phyloP scores from a whole-genome alignment of 345 rosid genomes.

The Reutealis trisperma region DNA sequence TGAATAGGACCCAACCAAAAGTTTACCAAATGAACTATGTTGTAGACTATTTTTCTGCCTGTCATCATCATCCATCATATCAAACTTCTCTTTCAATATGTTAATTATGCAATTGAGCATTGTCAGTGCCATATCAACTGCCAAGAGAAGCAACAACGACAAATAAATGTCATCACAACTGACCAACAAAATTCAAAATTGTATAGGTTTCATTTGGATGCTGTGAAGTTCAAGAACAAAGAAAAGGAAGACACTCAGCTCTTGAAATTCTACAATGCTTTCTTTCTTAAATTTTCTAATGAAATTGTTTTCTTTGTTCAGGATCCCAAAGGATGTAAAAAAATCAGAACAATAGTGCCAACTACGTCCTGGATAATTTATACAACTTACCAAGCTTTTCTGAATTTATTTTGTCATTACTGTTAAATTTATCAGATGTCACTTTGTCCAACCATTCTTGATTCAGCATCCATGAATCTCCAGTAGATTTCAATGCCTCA shows the following conservation, averaged over 20 bases:
- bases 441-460: constrained; percentile 53
- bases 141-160: constrained; percentile 3
- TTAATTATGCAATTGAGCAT: constrained; percentile 60
- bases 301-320: no score
- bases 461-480: constrained; percentile 63
- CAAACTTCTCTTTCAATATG: constrained; percentile 52
- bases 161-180: not conserved
- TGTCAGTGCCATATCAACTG: constrained; percentile 58
- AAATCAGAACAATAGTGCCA: no score
- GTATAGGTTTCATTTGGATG: not conserved
- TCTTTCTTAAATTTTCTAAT: not conserved
- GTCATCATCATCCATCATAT: constrained; percentile 63
- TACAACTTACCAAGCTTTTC: constrained; percentile 53
- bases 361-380: not conserved
- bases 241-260: not conserved
- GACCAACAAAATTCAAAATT: not conserved
- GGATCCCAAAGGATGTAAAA: not conserved
- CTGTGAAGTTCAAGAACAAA: no score
- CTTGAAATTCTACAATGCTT: not conserved
- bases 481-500: constrained; percentile 52
- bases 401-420: constrained; percentile 38
- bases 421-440: constrained; percentile 34
- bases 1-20: constrained; percentile 38
- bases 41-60: constrained; percentile 40
- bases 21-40: constrained; percentile 26